These are phyloP conservation scores for Entomortierella chlamydospora DNA, from an alignment of 192 early-diverging fungal genomes.

Conservation along the genomic window DNA sequence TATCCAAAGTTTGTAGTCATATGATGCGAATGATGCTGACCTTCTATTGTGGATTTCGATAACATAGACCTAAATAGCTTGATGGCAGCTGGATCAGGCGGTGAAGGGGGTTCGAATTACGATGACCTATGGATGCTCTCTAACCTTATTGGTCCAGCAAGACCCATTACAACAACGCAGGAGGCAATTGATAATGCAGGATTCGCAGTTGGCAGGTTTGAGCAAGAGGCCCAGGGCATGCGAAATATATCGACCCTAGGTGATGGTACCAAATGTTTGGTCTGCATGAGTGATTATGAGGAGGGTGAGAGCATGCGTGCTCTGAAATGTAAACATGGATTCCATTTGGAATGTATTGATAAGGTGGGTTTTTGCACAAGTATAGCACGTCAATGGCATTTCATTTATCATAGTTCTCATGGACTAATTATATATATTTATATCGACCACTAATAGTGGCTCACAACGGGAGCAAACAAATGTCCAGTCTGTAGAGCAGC, in stretches of 20 bases:
- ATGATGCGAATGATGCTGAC: too few species aligned
- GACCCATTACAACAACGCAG: constrained; percentile 58
- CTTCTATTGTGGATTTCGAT: too few species aligned
- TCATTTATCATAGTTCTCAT: too few species aligned
- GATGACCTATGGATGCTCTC: constrained; percentile 56
- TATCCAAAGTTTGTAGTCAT: too few species aligned
- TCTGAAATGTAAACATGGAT: constrained; percentile 65
- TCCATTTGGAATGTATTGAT: constrained; percentile 68
- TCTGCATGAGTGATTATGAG: constrained; percentile 65
- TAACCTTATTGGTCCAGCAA: constrained; percentile 55
- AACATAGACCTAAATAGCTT: constrained; percentile 39
- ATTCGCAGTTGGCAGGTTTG: constrained; percentile 42
- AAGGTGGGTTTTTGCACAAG: constrained; percentile 40
- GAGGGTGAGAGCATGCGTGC: constrained; percentile 61
- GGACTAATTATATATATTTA: too few species aligned
- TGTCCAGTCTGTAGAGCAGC: constrained; percentile 67
- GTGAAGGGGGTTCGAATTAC: constrained; percentile 40
- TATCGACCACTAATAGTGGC: constrained; percentile 48
- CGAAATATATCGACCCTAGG: constrained; percentile 36
- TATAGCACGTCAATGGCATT: too few species aligned
- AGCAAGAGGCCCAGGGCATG: constrained; percentile 47
- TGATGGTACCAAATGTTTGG: constrained; percentile 57
- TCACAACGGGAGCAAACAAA: constrained; percentile 65
- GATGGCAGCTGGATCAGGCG: constrained; percentile 28
- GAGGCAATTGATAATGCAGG: constrained; percentile 53